Conservation (phyloP, 1,284 basidiomycete genomes). For the Pseudozyma thailandica region DNA sequence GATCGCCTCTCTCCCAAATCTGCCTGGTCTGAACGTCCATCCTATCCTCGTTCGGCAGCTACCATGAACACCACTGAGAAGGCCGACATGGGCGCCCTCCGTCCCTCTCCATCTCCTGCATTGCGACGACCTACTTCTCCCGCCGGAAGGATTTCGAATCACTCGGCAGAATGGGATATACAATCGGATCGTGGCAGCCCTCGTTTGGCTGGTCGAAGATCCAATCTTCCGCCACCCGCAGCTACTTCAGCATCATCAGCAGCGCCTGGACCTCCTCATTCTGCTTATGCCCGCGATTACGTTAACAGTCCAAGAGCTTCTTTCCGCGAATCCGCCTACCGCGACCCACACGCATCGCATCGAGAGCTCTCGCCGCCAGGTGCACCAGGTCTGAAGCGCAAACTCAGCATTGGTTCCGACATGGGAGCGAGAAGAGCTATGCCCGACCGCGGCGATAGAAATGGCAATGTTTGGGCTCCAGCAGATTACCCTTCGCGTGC, state of each 20-base stretch:
- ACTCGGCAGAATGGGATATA: slow-evolving; percentile 45
- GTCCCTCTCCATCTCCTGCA: slow-evolving; percentile 25
- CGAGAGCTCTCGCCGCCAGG: slow-evolving; percentile 36
- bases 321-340: slow-evolving; percentile 34
- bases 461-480: slow-evolving; percentile 16
- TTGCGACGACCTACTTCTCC: slow-evolving; percentile 40
- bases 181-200: slow-evolving; percentile 44
- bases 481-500: slow-evolving; percentile 26
- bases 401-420: slow-evolving; percentile 39
- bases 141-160: slow-evolving; percentile 35
- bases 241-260: slow-evolving; percentile 4
- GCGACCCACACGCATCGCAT: slow-evolving; percentile 15
- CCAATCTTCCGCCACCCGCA: slow-evolving; percentile 11
- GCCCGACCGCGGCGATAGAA: slow-evolving; percentile 32
- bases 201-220: slow-evolving; percentile 17
- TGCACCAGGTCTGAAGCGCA: slow-evolving; percentile 25
- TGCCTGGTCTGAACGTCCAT: not conserved
- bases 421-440: slow-evolving; percentile 14
- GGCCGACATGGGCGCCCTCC: slow-evolving; percentile 12
- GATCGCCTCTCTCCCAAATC: slow-evolving; percentile 5
- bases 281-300: slow-evolving; percentile 32
- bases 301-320: slow-evolving; percentile 25
- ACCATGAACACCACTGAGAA: slow-evolving; percentile 28
- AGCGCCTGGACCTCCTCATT: slow-evolving; percentile 10
- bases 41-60: not conserved